Conservation (phyloP, 257 asterid genomes). For the Vinca minor region DNA sequence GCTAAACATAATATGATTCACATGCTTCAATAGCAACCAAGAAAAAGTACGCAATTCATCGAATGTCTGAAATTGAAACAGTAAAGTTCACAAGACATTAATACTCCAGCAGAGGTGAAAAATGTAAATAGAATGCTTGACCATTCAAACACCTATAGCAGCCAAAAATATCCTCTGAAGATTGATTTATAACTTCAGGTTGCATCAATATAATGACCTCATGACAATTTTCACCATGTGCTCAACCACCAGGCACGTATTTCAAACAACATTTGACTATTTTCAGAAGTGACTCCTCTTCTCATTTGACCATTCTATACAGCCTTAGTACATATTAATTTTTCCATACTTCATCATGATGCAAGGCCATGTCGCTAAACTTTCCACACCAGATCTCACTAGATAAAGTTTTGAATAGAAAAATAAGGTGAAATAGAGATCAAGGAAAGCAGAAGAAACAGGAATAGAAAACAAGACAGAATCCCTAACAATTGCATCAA, state of each 20-base stretch:
- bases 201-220: neutral
- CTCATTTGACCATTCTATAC: neutral
- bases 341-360: neutral
- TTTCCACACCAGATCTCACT: neutral
- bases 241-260: neutral
- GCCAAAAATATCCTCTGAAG: neutral
- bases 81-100: neutral
- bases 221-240: neutral
- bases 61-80: neutral
- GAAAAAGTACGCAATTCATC: neutral
- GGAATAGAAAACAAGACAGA: neutral
- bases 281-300: neutral
- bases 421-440: neutral
- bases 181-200: neutral
- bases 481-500: neutral
- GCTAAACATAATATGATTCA: neutral
- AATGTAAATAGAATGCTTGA: neutral
- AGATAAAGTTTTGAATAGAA: neutral
- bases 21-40: neutral
- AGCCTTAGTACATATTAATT: neutral
- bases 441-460: neutral
- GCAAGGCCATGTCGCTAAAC: neutral
- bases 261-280: neutral
- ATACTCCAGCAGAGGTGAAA: neutral
- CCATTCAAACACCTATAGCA: neutral